Base-by-base conservation (phyloP, 352 stramenopile genomes). In the Elongisporangium prolatum region DNA sequence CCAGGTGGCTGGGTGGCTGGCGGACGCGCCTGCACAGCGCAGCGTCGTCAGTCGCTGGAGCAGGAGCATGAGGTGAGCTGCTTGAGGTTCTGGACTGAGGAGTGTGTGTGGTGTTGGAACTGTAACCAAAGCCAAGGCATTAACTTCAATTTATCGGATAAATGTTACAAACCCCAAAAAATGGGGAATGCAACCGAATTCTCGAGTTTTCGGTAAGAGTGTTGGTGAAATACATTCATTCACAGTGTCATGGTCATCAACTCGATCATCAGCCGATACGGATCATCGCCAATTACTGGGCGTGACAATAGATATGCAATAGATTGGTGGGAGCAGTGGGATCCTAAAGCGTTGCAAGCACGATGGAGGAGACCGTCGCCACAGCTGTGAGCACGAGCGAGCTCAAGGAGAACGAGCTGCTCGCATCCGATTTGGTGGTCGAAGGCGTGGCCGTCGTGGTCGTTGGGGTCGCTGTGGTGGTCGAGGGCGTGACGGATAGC, bases 401-500 rank as follows among this genome's bases (percentile, higher is more conserved):
- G 28, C 21, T 17, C 56, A 72, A 55, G 40, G 63, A 44, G 48
- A 65, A 44, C 13, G 67, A 64, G 18, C n/a, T 10, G 50, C 51
- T 59, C 55, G 25, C 16, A 28, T 48, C 34, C 6, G 68, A 65
- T 5, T 44, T 54, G 18, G 38, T 54, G 14, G 54, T 22, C 18
- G 58, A 49, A 4, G 28, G 16, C 2, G 61, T 52, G 5, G 54
- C 56, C 7, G 21, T 56, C 0, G 44, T 59, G 14, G 60, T 53
- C 13, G 54, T 49, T 0, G 60, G 57, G 16, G 68, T 21, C 0
- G 48, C 52, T 21, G 50, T 57, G 6, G 68, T n/a, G n/a, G n/a
- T n/a, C 63, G 54, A 77, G 75, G 14, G 60, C 34, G n/a, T n/a
- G n/a, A n/a, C n/a, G n/a, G n/a, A n/a, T 18, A 83, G 54, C 16